Conservation (phyloP, 768 basidiomycete genomes). For the Boletus rubescentipes region DNA sequence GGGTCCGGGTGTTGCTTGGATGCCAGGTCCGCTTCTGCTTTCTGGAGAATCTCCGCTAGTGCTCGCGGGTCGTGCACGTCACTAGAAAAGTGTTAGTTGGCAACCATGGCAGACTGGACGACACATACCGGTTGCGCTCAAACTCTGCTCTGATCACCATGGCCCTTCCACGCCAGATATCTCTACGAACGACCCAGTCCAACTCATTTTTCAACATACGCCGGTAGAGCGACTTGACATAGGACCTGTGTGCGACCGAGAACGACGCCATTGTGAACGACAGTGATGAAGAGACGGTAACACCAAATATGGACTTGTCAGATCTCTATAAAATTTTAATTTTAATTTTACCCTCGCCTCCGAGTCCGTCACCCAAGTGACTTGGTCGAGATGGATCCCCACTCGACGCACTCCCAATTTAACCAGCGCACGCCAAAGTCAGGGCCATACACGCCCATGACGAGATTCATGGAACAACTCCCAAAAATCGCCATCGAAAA, state of each 20-base stretch:
- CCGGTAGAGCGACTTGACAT: conserved; percentile 91
- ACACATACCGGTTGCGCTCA: conserved; percentile 83
- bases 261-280: conserved; percentile 56
- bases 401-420: conserved; percentile 73
- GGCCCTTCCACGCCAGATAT: conserved; percentile 84
- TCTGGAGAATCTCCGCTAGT: conserved; percentile 70
- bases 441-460: conserved; percentile 51
- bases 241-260: conserved; percentile 71
- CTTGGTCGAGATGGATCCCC: conserved; percentile 61
- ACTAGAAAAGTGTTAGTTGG: conserved; percentile 38
- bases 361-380: conserved; percentile 3
- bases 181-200: conserved; percentile 86
- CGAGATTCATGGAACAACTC: conserved; percentile 45
- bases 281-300: conserved; percentile 8
- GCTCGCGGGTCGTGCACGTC: conserved; percentile 84
- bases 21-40: conserved; percentile 75
- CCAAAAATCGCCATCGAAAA: conserved; percentile 44
- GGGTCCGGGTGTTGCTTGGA: conserved; percentile 83
- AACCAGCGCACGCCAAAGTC: conserved; percentile 70
- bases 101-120: conserved; percentile 16
- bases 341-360: neutral
- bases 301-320: conserved; percentile 14
- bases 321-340: neutral
- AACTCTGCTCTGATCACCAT: conserved; percentile 89
- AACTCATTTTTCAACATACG: conserved; percentile 83